Evolutionary conservation across 2,329 filamentous ascomycete genomes (phyloP).

Genomic region (Fusarium marasasianum): DNA sequence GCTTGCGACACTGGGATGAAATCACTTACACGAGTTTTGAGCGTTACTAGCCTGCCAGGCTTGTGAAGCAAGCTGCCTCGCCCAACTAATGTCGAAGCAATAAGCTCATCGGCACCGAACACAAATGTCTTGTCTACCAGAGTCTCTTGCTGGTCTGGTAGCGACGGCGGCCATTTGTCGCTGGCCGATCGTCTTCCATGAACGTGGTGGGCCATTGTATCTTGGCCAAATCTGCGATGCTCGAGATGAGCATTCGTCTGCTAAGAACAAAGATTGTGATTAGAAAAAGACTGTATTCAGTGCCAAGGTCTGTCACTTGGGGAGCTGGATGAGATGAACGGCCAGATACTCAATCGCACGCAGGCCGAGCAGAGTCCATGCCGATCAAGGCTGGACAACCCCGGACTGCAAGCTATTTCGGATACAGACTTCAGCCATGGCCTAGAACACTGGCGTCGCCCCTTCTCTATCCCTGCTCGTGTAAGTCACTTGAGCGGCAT

Average conservation of each 20-base stretch:
- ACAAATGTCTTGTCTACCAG: neutral
- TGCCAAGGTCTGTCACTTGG: neutral
- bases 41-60: neutral
- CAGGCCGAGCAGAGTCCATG: neutral
- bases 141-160: neutral
- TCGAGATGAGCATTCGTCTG: neutral
- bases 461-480: neutral
- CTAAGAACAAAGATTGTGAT: neutral
- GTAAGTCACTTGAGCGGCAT: neutral
- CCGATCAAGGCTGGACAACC: neutral
- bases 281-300: neutral
- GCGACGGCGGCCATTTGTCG: neutral
- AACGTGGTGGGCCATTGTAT: neutral
- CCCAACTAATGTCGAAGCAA: neutral
- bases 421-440: neutral
- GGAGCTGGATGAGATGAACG: neutral
- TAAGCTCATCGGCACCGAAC: neutral
- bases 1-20: neutral
- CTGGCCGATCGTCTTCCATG: neutral
- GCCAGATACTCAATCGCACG: neutral
- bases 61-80: neutral
- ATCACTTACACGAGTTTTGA: neutral
- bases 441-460: neutral
- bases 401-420: neutral
- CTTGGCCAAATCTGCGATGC: neutral